Evolutionary conservation across 768 basidiomycete genomes (phyloP), one percentile per base, ranked within the genome.

Genomic region (Multifurca ochricompacta): DNA sequence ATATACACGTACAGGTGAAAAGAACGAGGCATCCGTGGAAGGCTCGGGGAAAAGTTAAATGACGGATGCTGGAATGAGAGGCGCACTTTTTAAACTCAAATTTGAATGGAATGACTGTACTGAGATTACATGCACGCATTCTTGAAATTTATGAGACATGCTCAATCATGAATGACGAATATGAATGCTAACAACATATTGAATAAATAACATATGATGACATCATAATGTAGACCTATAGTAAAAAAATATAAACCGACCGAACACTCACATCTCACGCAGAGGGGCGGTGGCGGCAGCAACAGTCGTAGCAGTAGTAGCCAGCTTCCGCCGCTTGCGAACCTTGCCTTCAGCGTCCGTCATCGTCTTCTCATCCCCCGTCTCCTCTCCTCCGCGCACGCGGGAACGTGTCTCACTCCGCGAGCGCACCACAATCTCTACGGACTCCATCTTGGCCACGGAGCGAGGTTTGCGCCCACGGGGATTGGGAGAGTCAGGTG

Each of bases 321-420:
- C 31, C n/a, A 58, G 21, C 40, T 48, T 54, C 13, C 56, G 53
- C 34, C 53, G 51, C 34, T 58, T 58, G 16, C 56, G 56, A 21
- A 21, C 30, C 35, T 36, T 54, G 6, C 48, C 53, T 19, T 56
- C 56, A 16, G 9, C 30, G 27, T 47, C 45, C 44, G 51, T 47
- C 51, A n/a, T 30, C 32, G 25, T 28, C 40, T 48, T 54, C 53
- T 58, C 56, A 18, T 55, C 56, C 8, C 32, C 56, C 11, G 56
- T 55, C 32, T 58, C 53, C 28, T 41, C 56, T 9, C 46, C 25
- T 5, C 46, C 45, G 5, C 56, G 56, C 30, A 49, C 31, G 23
- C 56, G 56, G 6, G 56, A 53, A 30, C 53, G 56, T 32, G 51
- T 48, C 31, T 6, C 1, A 46, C 56, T 58, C 21, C 41, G 53